Conservation (phyloP, 805 yeast genomes). For the Brettanomyces sp. region DNA sequence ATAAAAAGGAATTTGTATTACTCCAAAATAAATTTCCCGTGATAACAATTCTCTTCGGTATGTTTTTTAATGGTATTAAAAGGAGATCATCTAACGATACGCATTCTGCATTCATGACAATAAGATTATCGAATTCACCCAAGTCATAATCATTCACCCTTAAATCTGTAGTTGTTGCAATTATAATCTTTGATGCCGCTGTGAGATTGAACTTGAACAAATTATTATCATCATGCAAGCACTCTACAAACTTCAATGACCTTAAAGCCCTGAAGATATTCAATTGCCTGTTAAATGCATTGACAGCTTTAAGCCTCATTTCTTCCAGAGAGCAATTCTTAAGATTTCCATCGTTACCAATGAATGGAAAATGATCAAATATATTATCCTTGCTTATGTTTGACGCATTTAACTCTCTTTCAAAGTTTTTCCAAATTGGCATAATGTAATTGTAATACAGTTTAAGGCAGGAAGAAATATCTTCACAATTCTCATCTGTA, state of each 20-base stretch:
- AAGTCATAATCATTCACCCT: neutral
- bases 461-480: slow-evolving; percentile 26
- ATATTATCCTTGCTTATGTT: slow-evolving; percentile 15
- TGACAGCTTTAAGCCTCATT: neutral
- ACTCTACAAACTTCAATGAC: slow-evolving; percentile 3
- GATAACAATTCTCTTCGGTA: slow-evolving; percentile 21
- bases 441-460: slow-evolving; percentile 22
- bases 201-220: neutral
- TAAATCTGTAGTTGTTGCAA: slow-evolving; percentile 4
- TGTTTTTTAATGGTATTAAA: neutral
- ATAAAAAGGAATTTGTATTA: slow-evolving; percentile 2
- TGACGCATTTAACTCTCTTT: slow-evolving; percentile 10
- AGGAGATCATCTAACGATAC: slow-evolving; percentile 23
- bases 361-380: too few species aligned
- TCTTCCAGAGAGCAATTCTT: neutral
- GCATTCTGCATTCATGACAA: slow-evolving; percentile 26
- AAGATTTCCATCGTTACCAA: too few species aligned
- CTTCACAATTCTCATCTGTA: slow-evolving; percentile 5
- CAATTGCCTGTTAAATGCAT: neutral
- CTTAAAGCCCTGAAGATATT: slow-evolving; percentile 6
- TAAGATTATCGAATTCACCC: slow-evolving; percentile 15
- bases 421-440: slow-evolving; percentile 16
- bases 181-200: neutral
- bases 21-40: slow-evolving; percentile 24
- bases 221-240: neutral